phyloP scores from a whole-genome alignment of 1,284 basidiomycete species.

The Tetrapyrgos nigripes region DNA sequence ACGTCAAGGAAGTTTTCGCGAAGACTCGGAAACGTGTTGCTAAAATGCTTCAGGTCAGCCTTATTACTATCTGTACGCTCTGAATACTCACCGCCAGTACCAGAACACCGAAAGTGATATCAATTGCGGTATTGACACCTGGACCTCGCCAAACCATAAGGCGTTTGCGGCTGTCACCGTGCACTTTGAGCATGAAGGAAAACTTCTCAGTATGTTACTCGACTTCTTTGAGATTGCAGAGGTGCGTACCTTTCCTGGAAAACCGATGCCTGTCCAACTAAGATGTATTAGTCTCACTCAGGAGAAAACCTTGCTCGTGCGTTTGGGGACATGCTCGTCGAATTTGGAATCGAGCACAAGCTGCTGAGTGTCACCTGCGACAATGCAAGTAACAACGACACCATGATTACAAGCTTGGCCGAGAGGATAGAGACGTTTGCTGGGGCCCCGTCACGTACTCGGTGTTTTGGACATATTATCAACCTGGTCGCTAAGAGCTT shows the following conservation, averaged over 20 bases:
- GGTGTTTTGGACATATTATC: conserved; percentile 34
- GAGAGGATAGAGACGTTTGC: not conserved
- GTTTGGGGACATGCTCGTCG: conserved; percentile 27
- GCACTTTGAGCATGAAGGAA: not conserved
- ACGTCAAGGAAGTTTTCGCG: conserved; percentile 10
- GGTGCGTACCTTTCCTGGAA: not conserved
- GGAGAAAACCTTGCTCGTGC: conserved; percentile 24
- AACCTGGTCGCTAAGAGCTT: conserved; percentile 37
- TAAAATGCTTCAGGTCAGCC: not conserved
- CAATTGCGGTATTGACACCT: not conserved
- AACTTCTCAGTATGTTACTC: not conserved
- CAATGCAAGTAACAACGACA: conserved; percentile 38
- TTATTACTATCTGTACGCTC: not conserved
- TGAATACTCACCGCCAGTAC: not conserved
- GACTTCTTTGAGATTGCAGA: not conserved
- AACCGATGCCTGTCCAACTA: not conserved
- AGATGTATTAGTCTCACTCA: conserved; percentile 17
- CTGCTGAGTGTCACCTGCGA: conserved; percentile 33
- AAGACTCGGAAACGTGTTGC: conserved; percentile 2
- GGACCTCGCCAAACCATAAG: not conserved
- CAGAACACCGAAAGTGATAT: not conserved
- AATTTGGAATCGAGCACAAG: conserved; percentile 29
- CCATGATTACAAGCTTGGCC: conserved; percentile 28
- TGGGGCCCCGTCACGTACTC: not conserved
- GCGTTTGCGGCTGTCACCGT: not conserved